These are phyloP conservation scores for Lasiosphaeria hispida DNA, from an alignment of 495 filamentous ascomycete genomes.

Conservation along the genomic window DNA sequence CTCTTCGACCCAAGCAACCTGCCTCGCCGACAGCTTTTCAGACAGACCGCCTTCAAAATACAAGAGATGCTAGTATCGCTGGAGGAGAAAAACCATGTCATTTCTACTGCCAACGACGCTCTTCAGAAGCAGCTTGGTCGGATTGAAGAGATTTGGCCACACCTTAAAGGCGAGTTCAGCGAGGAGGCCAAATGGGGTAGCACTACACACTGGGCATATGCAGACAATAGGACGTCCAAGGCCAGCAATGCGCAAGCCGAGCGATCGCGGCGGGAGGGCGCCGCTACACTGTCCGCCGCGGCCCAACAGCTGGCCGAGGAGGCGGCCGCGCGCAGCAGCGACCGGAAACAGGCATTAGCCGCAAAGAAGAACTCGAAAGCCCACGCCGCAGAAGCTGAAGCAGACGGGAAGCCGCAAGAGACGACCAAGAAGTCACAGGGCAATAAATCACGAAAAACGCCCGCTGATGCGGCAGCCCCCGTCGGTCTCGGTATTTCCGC, in stretches of 20 bases:
- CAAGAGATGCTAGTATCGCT: constrained; percentile 77
- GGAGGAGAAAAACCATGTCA: constrained; percentile 96
- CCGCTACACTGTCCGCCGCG: constrained; percentile 64
- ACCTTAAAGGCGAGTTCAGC: constrained; percentile 85
- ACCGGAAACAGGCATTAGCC: constrained; percentile 71
- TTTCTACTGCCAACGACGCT: constrained; percentile 83
- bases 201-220: constrained; percentile 92
- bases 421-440: constrained; percentile 57
- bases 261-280: constrained; percentile 72
- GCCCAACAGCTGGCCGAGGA: constrained; percentile 74
- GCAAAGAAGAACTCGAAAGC: constrained; percentile 68
- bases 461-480: constrained; percentile 44
- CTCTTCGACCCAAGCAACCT: constrained; percentile 50
- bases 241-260: constrained; percentile 58
- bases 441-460: constrained; percentile 63
- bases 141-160: constrained; percentile 77
- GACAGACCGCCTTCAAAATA: constrained; percentile 54
- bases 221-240: constrained; percentile 72
- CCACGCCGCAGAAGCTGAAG: constrained; percentile 34
- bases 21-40: constrained; percentile 65
- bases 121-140: constrained; percentile 81
- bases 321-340: constrained; percentile 74
- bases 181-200: constrained; percentile 91
- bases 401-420: constrained; percentile 53
- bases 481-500: constrained; percentile 56